A percentile compares a stretch with the other conserved stretches of the same genome.
phyloP scores from a whole-genome alignment of 192 early-diverging fungal species.

The Mortierella claussenii region DNA sequence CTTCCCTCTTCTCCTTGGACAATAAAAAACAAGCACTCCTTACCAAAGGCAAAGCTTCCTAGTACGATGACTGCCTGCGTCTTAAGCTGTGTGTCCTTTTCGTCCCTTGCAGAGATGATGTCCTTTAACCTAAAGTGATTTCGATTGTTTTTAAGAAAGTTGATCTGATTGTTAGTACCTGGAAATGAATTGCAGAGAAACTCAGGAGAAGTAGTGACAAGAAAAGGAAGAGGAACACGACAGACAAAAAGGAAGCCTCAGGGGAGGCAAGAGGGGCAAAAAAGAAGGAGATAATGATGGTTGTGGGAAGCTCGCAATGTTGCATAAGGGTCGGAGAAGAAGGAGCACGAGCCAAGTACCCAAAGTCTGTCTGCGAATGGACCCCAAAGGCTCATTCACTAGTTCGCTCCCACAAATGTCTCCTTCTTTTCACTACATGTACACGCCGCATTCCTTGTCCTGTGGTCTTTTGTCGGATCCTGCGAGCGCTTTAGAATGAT shows the following conservation, averaged over 20 bases:
- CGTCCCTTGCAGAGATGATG: conserved; percentile 55
- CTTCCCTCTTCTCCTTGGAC: neutral
- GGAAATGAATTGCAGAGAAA: neutral
- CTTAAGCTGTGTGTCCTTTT: conserved; percentile 55
- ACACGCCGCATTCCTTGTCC: too few relatives aligned
- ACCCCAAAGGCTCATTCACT: conserved; percentile 3
- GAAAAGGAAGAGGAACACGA: too few relatives aligned
- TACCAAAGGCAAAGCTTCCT: conserved; percentile 77
- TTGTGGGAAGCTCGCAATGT: too few relatives aligned
- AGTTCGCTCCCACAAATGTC: too few relatives aligned
- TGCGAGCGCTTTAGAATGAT: too few relatives aligned
- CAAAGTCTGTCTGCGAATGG: neutral
- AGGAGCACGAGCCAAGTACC: conserved; percentile 30
- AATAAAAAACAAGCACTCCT: neutral
- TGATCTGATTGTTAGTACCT: neutral
- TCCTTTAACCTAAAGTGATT: conserved; percentile 73
- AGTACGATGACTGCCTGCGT: conserved; percentile 75
- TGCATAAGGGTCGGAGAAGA: too few relatives aligned
- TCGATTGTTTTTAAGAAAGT: too few relatives aligned
- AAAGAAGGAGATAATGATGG: neutral
- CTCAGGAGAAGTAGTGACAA: conserved; percentile 1
- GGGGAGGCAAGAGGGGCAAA: conserved; percentile 6
- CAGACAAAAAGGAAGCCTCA: neutral
- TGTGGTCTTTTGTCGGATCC: too few relatives aligned
- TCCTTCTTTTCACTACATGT: too few relatives aligned